Conservation (phyloP, 2,329 filamentous ascomycete genomes). For the Fusarium sp. region DNA sequence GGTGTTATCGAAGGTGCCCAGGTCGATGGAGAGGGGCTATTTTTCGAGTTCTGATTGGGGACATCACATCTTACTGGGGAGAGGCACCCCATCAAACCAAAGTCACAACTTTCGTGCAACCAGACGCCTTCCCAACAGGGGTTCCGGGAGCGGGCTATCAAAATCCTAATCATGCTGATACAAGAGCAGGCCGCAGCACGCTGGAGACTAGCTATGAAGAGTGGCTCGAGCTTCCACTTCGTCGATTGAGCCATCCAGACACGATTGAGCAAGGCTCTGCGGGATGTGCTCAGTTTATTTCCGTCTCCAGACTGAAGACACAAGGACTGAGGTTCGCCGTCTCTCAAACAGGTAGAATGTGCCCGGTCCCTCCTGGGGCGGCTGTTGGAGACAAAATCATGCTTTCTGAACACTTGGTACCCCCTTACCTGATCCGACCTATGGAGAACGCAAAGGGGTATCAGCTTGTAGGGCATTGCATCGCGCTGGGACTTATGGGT, state of each 20-base stretch:
- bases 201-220: not conserved
- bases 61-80: not conserved
- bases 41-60: not conserved
- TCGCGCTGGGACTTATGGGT: not conserved
- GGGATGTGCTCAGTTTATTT: not conserved
- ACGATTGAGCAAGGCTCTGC: not conserved
- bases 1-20: not conserved
- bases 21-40: not conserved
- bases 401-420: not conserved
- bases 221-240: not conserved
- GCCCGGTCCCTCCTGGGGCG: not conserved
- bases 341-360: not conserved
- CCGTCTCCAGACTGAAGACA: not conserved
- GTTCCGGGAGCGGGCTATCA: not conserved
- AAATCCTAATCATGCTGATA: not conserved
- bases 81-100: not conserved
- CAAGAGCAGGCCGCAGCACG: not conserved
- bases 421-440: not conserved
- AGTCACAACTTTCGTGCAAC: not conserved
- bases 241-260: not conserved
- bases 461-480: not conserved
- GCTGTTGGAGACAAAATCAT: not conserved
- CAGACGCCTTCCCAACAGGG: not conserved
- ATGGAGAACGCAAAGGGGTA: not conserved
- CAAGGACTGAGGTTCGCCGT: not conserved